phyloP scores from a whole-genome alignment of 805 yeast species.

The Lipomyces japonicus region DNA sequence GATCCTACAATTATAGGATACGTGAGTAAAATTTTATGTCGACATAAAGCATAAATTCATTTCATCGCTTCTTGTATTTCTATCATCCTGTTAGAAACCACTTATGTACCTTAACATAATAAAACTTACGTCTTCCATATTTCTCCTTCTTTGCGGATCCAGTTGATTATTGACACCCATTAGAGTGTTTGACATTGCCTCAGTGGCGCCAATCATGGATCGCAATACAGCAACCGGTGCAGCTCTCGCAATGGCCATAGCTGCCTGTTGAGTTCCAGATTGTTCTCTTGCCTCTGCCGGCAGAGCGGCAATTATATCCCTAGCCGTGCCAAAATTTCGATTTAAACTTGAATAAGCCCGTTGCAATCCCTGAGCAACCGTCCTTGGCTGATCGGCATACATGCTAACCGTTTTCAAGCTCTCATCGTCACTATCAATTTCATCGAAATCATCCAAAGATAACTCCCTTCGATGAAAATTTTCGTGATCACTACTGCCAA shows the following conservation, averaged over 20 bases:
- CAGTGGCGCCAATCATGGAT: constrained; percentile 90
- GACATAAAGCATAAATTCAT: too few relatives aligned
- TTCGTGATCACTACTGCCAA: constrained; percentile 45
- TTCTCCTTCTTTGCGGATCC: constrained; percentile 58
- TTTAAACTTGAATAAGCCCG: constrained; percentile 74
- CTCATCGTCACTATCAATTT: constrained; percentile 38
- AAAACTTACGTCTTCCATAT: constrained; percentile 49
- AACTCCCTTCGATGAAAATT: background rate
- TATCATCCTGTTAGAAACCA: background rate
- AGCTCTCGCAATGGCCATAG: constrained; percentile 62
- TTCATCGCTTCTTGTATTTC: constrained; percentile 9
- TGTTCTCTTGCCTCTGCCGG: constrained; percentile 60
- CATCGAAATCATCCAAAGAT: constrained; percentile 25
- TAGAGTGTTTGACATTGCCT: constrained; percentile 75
- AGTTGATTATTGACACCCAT: constrained; percentile 80
- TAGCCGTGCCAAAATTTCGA: constrained; percentile 61
- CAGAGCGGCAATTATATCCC: constrained; percentile 57
- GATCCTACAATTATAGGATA: too few relatives aligned
- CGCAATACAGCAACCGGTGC: constrained; percentile 77
- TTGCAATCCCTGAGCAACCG: constrained; percentile 64
- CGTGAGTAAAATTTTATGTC: too few relatives aligned
- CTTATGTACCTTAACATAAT: background rate
- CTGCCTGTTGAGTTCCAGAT: constrained; percentile 62
- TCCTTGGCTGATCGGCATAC: constrained; percentile 80
- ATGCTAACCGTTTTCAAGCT: constrained; percentile 52